Base-by-base conservation (phyloP, 495 filamentous ascomycete genomes). In the Penicillium psychrofluorescens region DNA sequence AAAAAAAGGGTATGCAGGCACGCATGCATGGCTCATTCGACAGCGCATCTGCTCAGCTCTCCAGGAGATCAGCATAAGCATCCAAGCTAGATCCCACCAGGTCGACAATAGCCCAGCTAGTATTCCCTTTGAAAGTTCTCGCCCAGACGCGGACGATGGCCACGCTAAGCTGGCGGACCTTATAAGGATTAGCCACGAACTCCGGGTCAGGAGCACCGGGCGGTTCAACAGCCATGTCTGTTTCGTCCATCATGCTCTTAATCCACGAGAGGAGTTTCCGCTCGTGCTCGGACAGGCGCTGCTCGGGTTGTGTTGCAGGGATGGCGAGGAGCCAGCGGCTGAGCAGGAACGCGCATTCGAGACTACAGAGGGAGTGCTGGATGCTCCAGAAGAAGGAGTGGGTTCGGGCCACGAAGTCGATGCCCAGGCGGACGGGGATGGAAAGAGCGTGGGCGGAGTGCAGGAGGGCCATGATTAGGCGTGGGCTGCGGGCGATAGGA, bases 221-320 rank as follows among this genome's bases (percentile, higher is more conserved):
- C 7, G 64, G 64, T 53, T 68, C 64, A 32, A 83, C 79, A 35
- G 82, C 80, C 58, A 85, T 82, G 48, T 85, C 81, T 8, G 84
- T 87, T 67, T 88, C 84, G 54, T 85, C 80, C 51, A 88, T 73
- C 78, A 88, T 84, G 51, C 77, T 81, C 41, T 81, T 78, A 32
- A 88, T 72, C 71, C 77, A 84, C 34, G 79, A 62, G 14, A 85
- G 72, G 8, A 87, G 67, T 46, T 78, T 79, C 40, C 68, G 68
- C 57, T 88, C 84, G 41, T 88, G 68, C 22, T 71, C 70, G 1
- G 68, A 70, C 14, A 74, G 49, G 33, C 64, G 57, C 38, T 72
- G 70, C 33, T 72, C 67, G 5, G 66, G 55, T 38, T 70, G 68
- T 0, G 70, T 70, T 7, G 59, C 48, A 11, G 74, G 72, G 14